Base-by-base conservation (phyloP, 345 rosid genomes). In the Adansonia digitata region DNA sequence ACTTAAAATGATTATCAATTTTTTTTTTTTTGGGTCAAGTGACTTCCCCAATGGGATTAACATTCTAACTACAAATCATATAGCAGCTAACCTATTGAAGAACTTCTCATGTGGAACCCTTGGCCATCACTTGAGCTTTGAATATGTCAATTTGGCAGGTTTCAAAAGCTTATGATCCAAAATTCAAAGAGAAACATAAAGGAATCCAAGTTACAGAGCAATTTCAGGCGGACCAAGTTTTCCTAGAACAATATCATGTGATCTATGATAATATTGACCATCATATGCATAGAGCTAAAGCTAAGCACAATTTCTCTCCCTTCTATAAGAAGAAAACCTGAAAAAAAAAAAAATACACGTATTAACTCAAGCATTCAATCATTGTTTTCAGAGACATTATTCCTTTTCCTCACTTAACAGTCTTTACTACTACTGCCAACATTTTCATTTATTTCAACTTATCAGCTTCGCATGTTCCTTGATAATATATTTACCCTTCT, bases 111-210 rank as follows among this genome's bases (percentile, higher is more conserved):
- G n/a, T 59, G 64, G n/a, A n/a, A n/a, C n/a, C 64, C 5, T 27
- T 13, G 14, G 6, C n/a, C 29, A 39, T 39, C 18, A 59, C 39
- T 29, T 13, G 5, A 59, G 64, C 12, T 68, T 78, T 49, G 72
- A 72, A 74, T 12, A 51, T 0, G 73, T 72, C 75, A 72, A 71
- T 63, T 49, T 51, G 65, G n/a, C 71, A 0, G 49, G 20, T 24
- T 51, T 49, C 48, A 20, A n/a, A 53, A 3, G 3, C 1, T 31
- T 31, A 15, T 63, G 31, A 62, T 35, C 56, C 39, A 18, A 46
- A n/a, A n/a, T 51, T n/a, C 42, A 7, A 11, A 15, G 4, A 31
- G 59, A 31, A 46, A 15, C 14, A 31, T 12, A 37, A 51, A 34
- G 1, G 29, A 1, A 6, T 14, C 26, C 35, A 31, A 5, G 40